Evolutionary conservation across 257 asterid species (phyloP), one percentile per base, ranked within the genome.

Genomic region (Osmanthus fragrans): DNA sequence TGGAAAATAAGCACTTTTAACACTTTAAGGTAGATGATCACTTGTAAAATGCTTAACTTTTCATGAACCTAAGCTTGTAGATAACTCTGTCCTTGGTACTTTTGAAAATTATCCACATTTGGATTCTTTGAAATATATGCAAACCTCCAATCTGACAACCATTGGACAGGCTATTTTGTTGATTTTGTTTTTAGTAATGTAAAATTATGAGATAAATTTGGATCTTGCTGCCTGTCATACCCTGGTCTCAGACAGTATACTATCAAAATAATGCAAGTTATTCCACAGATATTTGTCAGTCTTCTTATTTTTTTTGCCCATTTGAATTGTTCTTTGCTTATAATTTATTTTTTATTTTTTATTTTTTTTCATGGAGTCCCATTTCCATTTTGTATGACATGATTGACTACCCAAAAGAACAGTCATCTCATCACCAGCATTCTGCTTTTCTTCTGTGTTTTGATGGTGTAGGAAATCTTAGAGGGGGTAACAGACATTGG

Each of bases 401-500:
- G 15, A 25, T 60, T 73, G 40, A 76, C 34, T 45, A 42, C 29
- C 45, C 18, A 21, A 49, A 73, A 32, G 11, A 67, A 60, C 27
- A 16, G 42, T 34, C 3, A 30, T 25, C 51, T 72, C 75, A 65
- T 71, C 71, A 58, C 37, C 30, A 36, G 60, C 54, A 16, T 25
- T 16, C 19, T 23, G 27, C 11, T 58, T 70, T 81, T 34, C 58
- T 56, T 37, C 69, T 72, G 70, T 82, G 77, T 63, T 77, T 76
- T 32, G 73, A 34, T 77, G 58, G 36, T 75, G 45, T 68, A 95
- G 99, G 98, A 95, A 90, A 95, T 95, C 60, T 78, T 95, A 76
- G 98, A 93, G 86, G 94, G 88, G 37, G 98, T 95, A 33, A 89
- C 94, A 15, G 87, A 91, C 76, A 93, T 95, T 75, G 99, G 93